Evolutionary conservation across 1,284 basidiomycete species (phyloP), one percentile per base, ranked within the genome.

Genomic region (Veloporphyrellus conicus): DNA sequence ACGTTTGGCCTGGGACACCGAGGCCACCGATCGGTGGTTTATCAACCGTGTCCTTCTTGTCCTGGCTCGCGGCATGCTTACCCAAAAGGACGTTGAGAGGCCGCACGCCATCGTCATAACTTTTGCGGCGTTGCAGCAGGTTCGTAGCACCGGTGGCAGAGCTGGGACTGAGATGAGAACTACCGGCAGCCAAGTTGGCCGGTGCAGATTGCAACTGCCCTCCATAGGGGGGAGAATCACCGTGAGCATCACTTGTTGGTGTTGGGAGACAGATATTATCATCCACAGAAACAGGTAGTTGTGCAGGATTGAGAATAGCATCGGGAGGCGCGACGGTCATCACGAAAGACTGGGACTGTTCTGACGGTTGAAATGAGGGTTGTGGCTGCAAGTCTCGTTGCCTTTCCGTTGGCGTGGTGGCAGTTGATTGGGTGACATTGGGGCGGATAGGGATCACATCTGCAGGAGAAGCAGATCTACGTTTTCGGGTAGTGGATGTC

Each of bases 71-170:
- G 34, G 9, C 35, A 48, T 52, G 58, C 48, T 61, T 69, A 57
- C 50, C 58, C 51, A 76, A 66, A n/a, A 75, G 63, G 23, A 72
- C 57, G 54, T 79, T 72, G 39, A 78, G 65, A 7, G 77, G 76
- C 20, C 75, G 74, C 18, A 77, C 68, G 35, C 79, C 75, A 48
- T 80, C 79, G 52, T 85, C 82, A 50, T 77, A 80, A 55, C 79
- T 83, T 56, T 75, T 79, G 38, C 78, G 70, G 33, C 78, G 72
- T 39, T 63, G 70, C 50, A 67, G 57, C 31, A 49, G 42, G 50
- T 28, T 15, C 2, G 37, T 20, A 6, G 19, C 28, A 7, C 37
- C 48, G 23, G 40, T 47, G 38, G 44, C 41, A 5, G 54, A 50
- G 19, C n/a, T 20, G 11, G 65, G 62, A 42, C 44, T 55, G 27